Evolutionary conservation across 116 monocot species (phyloP).

Genomic region (Papilionanthe hybrid): DNA sequence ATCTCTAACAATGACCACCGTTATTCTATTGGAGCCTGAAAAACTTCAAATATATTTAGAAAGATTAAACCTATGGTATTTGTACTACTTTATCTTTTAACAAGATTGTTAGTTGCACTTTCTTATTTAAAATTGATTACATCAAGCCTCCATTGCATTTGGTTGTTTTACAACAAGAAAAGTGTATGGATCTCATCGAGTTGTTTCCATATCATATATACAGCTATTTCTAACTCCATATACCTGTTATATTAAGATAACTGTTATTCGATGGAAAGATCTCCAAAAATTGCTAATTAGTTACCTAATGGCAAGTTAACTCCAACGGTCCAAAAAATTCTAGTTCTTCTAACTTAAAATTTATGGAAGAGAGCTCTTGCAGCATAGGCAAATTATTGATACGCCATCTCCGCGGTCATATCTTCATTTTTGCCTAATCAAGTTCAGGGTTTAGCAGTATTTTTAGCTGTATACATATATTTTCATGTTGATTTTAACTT

Average conservation of each 20-base stretch:
- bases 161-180: neutral
- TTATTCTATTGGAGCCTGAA: too few species aligned
- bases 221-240: neutral
- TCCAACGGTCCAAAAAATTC: neutral
- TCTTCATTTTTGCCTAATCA: neutral
- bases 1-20: too few species aligned
- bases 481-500: neutral
- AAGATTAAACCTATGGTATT: neutral
- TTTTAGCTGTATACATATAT: neutral
- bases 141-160: neutral
- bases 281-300: neutral
- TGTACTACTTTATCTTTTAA: neutral
- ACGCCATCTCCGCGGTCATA: neutral
- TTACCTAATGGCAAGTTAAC: neutral
- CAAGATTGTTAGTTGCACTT: neutral
- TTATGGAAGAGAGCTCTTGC: neutral
- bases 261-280: neutral
- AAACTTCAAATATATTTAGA: neutral
- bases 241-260: neutral
- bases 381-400: neutral
- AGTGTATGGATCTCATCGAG: neutral
- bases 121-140: neutral
- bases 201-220: neutral
- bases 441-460: neutral
- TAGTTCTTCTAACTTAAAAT: neutral